Conservation (phyloP, 2,329 filamentous ascomycete genomes). For the Nectriaceae sp. region DNA sequence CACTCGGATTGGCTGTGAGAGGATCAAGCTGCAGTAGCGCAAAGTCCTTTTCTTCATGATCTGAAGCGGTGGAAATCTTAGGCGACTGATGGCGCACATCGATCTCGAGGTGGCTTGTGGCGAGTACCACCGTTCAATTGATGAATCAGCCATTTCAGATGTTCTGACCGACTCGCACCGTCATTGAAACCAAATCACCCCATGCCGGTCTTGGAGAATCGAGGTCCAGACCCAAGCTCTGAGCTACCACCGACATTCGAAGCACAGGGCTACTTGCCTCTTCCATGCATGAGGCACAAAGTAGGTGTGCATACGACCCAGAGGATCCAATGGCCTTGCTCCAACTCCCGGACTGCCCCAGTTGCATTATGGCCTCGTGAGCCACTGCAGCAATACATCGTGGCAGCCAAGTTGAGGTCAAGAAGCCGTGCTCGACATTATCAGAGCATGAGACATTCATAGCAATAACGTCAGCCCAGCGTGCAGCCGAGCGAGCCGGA, state of each 20-base stretch:
- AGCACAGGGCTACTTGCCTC: conserved; percentile 9
- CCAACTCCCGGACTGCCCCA: conserved; percentile 7
- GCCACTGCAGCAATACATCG: conserved; percentile 15
- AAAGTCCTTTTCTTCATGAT: conserved; percentile 8
- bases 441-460: not conserved
- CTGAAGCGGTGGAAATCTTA: conserved; percentile 9
- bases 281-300: conserved; percentile 12
- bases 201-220: conserved; percentile 2
- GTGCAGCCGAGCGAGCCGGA: conserved; percentile 19
- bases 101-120: conserved; percentile 3
- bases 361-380: conserved; percentile 27
- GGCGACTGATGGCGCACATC: not conserved
- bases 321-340: conserved; percentile 16
- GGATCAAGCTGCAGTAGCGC: conserved; percentile 12
- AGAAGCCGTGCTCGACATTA: conserved; percentile 15
- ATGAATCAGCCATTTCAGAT: not conserved
- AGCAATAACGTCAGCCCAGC: conserved; percentile 6
- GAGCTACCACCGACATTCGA: not conserved
- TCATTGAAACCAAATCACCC: not conserved
- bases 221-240: conserved; percentile 17
- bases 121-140: not conserved
- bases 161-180: conserved; percentile 7
- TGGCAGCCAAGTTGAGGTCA: conserved; percentile 17
- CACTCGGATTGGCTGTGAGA: not conserved
- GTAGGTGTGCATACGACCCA: conserved; percentile 18